Percentiles rank a stretch among this genome's conserved stretches.
phyloP scores from a whole-genome alignment of 441 rosid genomes.

The Erodium trifolium region DNA sequence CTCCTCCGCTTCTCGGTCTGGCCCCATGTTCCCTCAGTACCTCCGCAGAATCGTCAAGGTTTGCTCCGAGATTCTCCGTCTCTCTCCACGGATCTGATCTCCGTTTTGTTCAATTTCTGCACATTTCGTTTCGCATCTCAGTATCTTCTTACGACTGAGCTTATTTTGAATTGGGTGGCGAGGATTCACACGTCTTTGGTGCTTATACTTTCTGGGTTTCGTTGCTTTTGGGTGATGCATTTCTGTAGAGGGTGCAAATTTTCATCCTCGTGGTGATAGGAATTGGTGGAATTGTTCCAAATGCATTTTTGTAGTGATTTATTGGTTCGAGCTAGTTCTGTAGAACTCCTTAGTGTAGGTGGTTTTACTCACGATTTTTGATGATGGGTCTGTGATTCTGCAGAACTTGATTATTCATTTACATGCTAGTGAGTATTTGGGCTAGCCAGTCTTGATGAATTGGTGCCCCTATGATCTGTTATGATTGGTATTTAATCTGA shows the following conservation, averaged over 20 bases:
- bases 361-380: not conserved
- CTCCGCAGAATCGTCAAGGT: conserved; percentile 95
- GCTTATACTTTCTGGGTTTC: not conserved
- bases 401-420: not conserved
- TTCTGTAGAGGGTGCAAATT: not conserved
- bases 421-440: not conserved
- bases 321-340: not conserved
- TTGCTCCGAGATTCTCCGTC: conserved; percentile 17
- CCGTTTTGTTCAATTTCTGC: not conserved
- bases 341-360: not conserved
- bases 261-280: not conserved
- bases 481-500: not conserved
- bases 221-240: not conserved
- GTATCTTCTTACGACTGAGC: conserved; percentile 2
- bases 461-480: not conserved
- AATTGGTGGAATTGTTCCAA: not conserved
- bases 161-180: not conserved
- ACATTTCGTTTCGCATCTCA: conserved; percentile 13
- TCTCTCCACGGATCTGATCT: conserved; percentile 13
- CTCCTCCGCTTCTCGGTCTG: conserved; percentile 50
- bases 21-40: conserved; percentile 57
- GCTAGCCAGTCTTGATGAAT: not conserved
- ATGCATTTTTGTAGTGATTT: not conserved
- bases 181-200: too few relatives aligned
- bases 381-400: not conserved